Evolutionary conservation across 345 rosid genomes (phyloP).

Genomic region (Noccaea caerulescens): DNA sequence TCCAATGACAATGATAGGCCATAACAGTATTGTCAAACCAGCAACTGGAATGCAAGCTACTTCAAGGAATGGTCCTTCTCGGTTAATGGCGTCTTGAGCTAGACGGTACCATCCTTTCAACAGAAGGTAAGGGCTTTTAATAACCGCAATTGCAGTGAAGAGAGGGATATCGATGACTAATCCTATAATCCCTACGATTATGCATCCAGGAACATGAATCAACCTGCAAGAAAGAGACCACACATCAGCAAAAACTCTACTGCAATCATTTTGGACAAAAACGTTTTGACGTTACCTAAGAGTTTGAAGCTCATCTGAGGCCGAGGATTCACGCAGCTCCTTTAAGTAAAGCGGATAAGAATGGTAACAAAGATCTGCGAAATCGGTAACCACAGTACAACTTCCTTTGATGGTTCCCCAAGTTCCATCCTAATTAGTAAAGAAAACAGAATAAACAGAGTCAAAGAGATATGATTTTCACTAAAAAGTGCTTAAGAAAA

Average conservation of each 20-base stretch:
- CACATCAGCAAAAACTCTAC: neutral
- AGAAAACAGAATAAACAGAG: slow-evolving; percentile 14
- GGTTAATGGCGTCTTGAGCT: slow-evolving; percentile 67
- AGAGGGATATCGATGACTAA: slow-evolving; percentile 68
- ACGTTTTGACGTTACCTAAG: slow-evolving; percentile 57
- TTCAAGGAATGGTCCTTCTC: slow-evolving; percentile 84
- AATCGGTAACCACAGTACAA: slow-evolving; percentile 73
- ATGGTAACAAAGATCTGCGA: slow-evolving; percentile 72
- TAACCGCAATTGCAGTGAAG: slow-evolving; percentile 62
- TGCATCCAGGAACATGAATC: slow-evolving; percentile 72
- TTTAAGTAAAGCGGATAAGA: slow-evolving; percentile 67
- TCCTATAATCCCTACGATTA: slow-evolving; percentile 72
- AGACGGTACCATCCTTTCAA: slow-evolving; percentile 78
- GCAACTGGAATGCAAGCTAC: slow-evolving; percentile 83
- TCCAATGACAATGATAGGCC: slow-evolving; percentile 81
- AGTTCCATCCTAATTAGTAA: slow-evolving; percentile 71
- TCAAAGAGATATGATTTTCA: slow-evolving; percentile 12
- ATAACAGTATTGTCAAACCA: slow-evolving; percentile 72
- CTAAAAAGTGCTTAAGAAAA: neutral
- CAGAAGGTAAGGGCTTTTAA: slow-evolving; percentile 78
- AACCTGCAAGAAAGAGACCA: slow-evolving; percentile 51
- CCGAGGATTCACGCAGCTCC: slow-evolving; percentile 63
- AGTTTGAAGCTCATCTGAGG: slow-evolving; percentile 56
- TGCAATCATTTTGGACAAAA: neutral
- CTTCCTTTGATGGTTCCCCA: slow-evolving; percentile 82